Evolutionary conservation across 2,329 filamentous ascomycete species (phyloP), one percentile per base, ranked within the genome.

Genomic region (Chrysosporium keratinophilum): DNA sequence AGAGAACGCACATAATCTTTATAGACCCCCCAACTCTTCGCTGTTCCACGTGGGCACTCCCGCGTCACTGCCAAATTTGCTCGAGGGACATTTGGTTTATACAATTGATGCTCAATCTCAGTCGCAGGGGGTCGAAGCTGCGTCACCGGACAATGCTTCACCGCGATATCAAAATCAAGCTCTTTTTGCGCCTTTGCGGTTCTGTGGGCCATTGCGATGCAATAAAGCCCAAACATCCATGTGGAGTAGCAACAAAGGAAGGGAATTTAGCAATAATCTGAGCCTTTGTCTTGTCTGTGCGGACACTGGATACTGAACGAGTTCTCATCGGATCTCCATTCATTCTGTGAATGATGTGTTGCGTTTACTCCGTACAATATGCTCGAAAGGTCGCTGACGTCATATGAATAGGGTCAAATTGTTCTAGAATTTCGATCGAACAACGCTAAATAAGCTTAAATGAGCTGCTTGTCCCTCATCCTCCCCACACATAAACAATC

Each of bases 101-200:
- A 5, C 20, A 31, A 33, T 11, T 47, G 33, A 14, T 15, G 34
- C 15, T 33, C 33, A 40, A 53, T 42, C 31, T 41, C 39, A 33
- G 19, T 35, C 20, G 51, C 45, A 15, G 51, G 35, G 9, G 42
- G 40, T n/a, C 34, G 52, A 54, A 50, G 46, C 46, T 39, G 46
- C 28, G 39, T 54, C 35, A 17, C 46, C 23, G 46, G 33, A 12
- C 46, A 49, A 40, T 49, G 19, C 9, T 28, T 49, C 15, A 39
- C 46, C 1, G 46, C 15, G n/a, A 40, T 49, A 20, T 49, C 46
- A 19, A 49, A 49, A 34, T 49, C 46, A 12, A 49, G 46, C 3
- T 20, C 17, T 20, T 28, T 37, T 12, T 40, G 33, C 10, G 11
- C 34, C 12, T 49, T n/a, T 12, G 7, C 23, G n/a, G 34, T 49